Evolutionary conservation across 1,284 basidiomycete species (phyloP), one percentile per base, ranked within the genome.

Genomic region (Naganishia albida): DNA sequence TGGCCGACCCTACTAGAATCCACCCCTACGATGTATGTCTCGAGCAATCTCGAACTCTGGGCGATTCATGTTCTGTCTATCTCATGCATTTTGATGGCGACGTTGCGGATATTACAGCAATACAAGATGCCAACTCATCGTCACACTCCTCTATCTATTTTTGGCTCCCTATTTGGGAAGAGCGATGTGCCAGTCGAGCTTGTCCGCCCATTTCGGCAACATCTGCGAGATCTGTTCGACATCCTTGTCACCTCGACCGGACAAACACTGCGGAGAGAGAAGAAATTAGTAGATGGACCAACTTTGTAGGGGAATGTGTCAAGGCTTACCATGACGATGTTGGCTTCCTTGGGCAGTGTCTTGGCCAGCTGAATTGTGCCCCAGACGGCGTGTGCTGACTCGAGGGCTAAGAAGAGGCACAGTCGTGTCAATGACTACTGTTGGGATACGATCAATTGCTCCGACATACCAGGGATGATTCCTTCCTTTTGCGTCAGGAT

Each of bases 311-410:
- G 1, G 23, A 1, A 44, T n/a, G 25, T 10, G 8, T 25, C 44
- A 34, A 26, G 15, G 85, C 88, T 78, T 75, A 93, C 92, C 64
- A 99, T 87, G 62, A 99, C 93, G 34, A 99, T 81, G 77, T 98
- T 88, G 53, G 87, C 79, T 67, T 94, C 93, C 74, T 89, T 89
- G 0, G 88, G 83, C 76, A 99, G 78, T 1, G 86, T 88, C 81
- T 89, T 92, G 6, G 96, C 95, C 38, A 92, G 80, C 62, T 89
- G 83, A 62, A 96, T 84, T 26, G 89, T 92, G 53, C 88, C 88
- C 92, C 93, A 98, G 73, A 99, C 85, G 13, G 93, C 96, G 80
- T 99, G 96, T 25, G 91, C 88, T 1, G 93, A 94, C 80, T 99
- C 96, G 65, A 99, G 82, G 25, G 96, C 93, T 89, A 64, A 20